Percentiles rank a stretch among this genome's conserved stretches.
Conservation (phyloP, 257 asterid genomes). For the Capsicum baccatum region DNA sequence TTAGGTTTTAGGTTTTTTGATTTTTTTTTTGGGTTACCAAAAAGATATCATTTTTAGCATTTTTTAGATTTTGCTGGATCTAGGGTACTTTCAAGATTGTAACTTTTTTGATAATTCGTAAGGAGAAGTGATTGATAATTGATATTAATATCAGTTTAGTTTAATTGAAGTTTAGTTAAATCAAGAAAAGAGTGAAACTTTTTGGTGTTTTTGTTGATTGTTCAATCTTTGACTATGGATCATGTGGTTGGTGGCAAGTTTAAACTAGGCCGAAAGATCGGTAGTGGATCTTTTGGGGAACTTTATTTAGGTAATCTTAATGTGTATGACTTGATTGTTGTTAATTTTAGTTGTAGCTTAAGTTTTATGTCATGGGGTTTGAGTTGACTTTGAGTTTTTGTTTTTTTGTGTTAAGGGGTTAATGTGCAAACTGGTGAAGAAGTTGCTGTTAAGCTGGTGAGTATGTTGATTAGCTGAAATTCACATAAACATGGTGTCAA, state of each 20-base stretch:
- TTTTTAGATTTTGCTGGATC: slow-evolving; percentile 41
- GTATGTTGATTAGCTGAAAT: slow-evolving; percentile 28
- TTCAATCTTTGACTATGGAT: slow-evolving; percentile 62
- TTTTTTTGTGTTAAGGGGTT: slow-evolving; percentile 53
- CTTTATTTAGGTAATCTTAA: slow-evolving; percentile 71
- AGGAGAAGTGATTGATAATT: slow-evolving; percentile 29
- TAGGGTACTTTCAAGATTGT: slow-evolving; percentile 34
- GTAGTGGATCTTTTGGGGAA: slow-evolving; percentile 97
- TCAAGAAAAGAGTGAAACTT: slow-evolving; percentile 33
- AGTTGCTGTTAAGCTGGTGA: slow-evolving; percentile 91
- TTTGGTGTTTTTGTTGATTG: slow-evolving; percentile 18
- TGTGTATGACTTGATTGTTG: slow-evolving; percentile 17
- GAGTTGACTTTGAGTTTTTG: background rate
- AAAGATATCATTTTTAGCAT: background rate
- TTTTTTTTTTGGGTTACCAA: background rate
- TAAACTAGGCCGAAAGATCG: slow-evolving; percentile 88
- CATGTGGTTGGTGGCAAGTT: slow-evolving; percentile 80
- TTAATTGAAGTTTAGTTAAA: slow-evolving; percentile 30
- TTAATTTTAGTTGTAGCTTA: slow-evolving; percentile 14
- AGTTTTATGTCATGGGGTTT: slow-evolving; percentile 17
- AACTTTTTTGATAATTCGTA: background rate
- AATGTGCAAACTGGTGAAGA: slow-evolving; percentile 84
- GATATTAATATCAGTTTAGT: slow-evolving; percentile 4
- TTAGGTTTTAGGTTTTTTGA: slow-evolving; percentile 19
- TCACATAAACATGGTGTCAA: too few relatives aligned